Evolutionary conservation across 2,329 filamentous ascomycete genomes (phyloP), one percentile per base, ranked within the genome.

Genomic region (Venturia aucupariae): DNA sequence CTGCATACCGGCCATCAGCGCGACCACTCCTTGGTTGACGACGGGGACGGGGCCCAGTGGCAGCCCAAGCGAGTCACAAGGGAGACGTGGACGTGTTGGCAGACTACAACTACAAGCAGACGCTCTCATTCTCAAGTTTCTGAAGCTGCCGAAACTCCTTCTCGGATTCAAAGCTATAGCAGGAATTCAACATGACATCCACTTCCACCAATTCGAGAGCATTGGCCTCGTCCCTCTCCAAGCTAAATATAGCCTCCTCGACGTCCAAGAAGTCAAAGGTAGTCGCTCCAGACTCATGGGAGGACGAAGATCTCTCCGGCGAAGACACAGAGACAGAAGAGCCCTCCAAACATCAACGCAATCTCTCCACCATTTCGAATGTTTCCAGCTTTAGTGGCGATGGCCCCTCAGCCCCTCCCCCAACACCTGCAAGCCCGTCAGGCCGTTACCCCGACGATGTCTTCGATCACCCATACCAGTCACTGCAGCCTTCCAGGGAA

Each of bases 241-340:
- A 57, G 17, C 30, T 57, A 35, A 57, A 57, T 10, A 57, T 57
- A 57, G 30, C 51, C 17, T 57, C 51, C 19, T 57, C 51, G 22
- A 27, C 22, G 13, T 39, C 41, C 19, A 35, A 54, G n/a, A 65
- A 51, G 51, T 13, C 22, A 19, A 63, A 22, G 22, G 35, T 6
- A 27, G 44, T 55, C 27, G 61, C 32, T 38, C 73, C 74, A 0
- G 89, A 92, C 68, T 90, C 87, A 54, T 92, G 89, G 89, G 89
- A 92, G 75, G 88, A 94, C 70, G 89, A 89, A 64, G 80, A 82
- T 39, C 75, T 80, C 15, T 79, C 79, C 65, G 70, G 72, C 57
- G 66, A 65, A 62, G 66, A 67, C 64, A 73, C 73, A 54, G 71
- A 75, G 64, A 71, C 72, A 60, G 69, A 75, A 67, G 44, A 67